These are phyloP conservation scores for Neocallimastix lanati DNA, from an alignment of 192 early-diverging fungal genomes.

Conservation along the genomic window DNA sequence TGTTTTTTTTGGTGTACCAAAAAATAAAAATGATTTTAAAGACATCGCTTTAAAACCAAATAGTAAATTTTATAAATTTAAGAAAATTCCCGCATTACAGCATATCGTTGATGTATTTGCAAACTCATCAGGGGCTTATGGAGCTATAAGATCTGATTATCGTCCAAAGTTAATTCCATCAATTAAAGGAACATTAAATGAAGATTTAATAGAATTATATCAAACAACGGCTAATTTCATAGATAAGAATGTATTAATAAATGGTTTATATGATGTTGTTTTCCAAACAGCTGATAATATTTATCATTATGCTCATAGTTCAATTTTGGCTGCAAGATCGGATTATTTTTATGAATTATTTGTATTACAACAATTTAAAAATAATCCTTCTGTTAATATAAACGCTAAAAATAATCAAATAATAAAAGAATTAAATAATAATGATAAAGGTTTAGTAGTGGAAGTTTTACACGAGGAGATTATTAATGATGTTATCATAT, in stretches of 20 bases:
- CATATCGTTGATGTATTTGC: not conserved
- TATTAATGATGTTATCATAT: not conserved
- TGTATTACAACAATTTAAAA: not conserved
- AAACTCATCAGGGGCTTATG: not conserved
- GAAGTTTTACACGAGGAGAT: not conserved
- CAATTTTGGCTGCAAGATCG: not conserved
- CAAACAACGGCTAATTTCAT: not conserved
- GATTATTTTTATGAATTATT: not conserved
- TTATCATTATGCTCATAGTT: not conserved
- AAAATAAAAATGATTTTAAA: not conserved
- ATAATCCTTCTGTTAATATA: not conserved
- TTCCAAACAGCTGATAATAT: not conserved
- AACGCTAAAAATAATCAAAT: not conserved
- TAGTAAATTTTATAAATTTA: not conserved
- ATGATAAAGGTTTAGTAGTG: not conserved
- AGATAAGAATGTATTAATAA: not conserved
- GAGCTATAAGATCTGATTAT: not conserved
- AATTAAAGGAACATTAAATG: not conserved
- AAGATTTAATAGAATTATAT: not conserved
- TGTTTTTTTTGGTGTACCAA: slow-evolving; percentile 35
- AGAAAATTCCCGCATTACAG: not conserved
- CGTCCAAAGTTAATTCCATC: not conserved
- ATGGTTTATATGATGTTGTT: not conserved
- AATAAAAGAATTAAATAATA: not conserved
- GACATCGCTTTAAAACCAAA: not conserved